These are phyloP conservation scores for Pulveroboletus ravenelii DNA, from an alignment of 768 basidiomycete genomes.

Conservation along the genomic window DNA sequence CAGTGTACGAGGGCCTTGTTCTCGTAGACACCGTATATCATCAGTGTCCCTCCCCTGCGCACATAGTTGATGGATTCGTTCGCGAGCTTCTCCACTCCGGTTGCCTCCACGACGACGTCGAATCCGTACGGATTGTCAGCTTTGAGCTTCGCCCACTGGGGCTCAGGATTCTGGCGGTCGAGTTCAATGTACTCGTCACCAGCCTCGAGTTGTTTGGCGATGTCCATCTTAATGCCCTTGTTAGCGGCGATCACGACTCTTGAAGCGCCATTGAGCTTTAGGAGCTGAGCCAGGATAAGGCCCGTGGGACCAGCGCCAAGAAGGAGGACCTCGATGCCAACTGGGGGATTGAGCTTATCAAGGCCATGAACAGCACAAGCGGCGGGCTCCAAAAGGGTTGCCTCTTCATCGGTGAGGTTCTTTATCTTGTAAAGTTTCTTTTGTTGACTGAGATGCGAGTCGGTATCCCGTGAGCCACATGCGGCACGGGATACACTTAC, in stretches of 20 bases:
- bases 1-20: constrained; percentile 81
- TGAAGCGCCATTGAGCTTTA: constrained; percentile 82
- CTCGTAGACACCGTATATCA: constrained; percentile 90
- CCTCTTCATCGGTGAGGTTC: constrained; percentile 83
- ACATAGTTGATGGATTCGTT: constrained; percentile 89
- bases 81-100: constrained; percentile 82
- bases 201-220: constrained; percentile 73
- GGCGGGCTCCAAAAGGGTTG: constrained; percentile 84
- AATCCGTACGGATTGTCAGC: constrained; percentile 83
- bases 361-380: constrained; percentile 91
- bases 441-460: constrained; percentile 41
- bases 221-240: constrained; percentile 87
- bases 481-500: constrained; percentile 38
- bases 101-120: constrained; percentile 79
- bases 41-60: constrained; percentile 74
- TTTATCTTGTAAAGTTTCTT: constrained; percentile 84
- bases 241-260: constrained; percentile 83
- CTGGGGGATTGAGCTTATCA: constrained; percentile 78
- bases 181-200: constrained; percentile 86
- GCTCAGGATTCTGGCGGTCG: constrained; percentile 65
- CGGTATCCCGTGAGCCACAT: not conserved
- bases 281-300: constrained; percentile 82
- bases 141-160: constrained; percentile 79
- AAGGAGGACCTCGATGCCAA: constrained; percentile 80
- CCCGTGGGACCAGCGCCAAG: constrained; percentile 91